These are phyloP conservation scores for Kazachstania sp. DNA, from an alignment of 1,139 yeast species.

Conservation along the genomic window DNA sequence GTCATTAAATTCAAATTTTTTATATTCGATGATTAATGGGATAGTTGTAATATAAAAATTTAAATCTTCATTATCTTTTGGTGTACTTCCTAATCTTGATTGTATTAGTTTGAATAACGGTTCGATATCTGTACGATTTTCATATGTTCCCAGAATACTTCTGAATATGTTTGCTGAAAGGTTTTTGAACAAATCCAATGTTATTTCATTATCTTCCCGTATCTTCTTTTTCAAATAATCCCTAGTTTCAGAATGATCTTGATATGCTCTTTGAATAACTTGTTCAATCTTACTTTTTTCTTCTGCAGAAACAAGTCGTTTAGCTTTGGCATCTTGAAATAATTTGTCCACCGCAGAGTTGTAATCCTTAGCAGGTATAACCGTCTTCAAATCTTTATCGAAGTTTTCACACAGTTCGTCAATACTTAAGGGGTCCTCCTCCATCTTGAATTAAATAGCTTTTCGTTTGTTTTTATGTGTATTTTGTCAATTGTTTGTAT, in stretches of 20 bases:
- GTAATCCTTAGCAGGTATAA: conserved; percentile 9
- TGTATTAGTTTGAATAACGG: neutral
- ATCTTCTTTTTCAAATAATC: conserved; percentile 12
- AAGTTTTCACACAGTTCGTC: conserved; percentile 13
- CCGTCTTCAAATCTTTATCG: conserved; percentile 10
- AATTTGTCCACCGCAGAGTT: conserved; percentile 12
- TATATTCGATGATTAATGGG: too few species aligned
- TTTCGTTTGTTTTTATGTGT: neutral
- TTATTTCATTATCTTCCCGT: conserved; percentile 9
- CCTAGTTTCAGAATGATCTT: conserved; percentile 23
- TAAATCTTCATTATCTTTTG: neutral
- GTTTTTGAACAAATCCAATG: conserved; percentile 18
- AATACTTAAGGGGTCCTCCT: conserved; percentile 1
- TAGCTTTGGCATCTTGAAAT: conserved; percentile 3
- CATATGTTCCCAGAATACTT: neutral
- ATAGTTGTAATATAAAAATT: too few species aligned
- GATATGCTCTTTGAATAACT: conserved; percentile 21
- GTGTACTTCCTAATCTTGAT: neutral
- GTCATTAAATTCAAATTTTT: too few species aligned
- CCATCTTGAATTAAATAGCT: neutral
- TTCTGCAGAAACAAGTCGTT: neutral
- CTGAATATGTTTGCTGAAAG: neutral
- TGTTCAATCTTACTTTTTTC: conserved; percentile 11
- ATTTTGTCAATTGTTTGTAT: neutral
- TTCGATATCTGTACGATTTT: neutral